phyloP scores from a whole-genome alignment of 345 rosid species.

The Arabidopsis suecica region DNA sequence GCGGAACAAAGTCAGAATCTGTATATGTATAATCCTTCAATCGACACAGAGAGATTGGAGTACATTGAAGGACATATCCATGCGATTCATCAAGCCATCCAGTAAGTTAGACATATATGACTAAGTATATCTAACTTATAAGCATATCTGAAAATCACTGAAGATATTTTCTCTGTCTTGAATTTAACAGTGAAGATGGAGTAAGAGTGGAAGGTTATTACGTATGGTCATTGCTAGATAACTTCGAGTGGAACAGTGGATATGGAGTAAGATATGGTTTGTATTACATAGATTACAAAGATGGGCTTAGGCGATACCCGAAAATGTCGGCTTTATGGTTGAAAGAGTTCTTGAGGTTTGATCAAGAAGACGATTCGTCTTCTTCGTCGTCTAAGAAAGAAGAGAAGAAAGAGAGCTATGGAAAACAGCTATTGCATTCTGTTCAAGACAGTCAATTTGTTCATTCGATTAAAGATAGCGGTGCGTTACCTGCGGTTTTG shows the following conservation, averaged over 20 bases:
- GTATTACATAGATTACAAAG: constrained; percentile 57
- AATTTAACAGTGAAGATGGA: constrained; percentile 51
- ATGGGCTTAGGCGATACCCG: constrained; percentile 58
- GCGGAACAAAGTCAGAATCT: constrained; percentile 38
- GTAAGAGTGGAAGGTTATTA: constrained; percentile 62
- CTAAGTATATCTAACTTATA: too few relatives aligned
- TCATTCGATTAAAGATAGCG: constrained; percentile 34
- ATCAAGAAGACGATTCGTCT: constrained; percentile 34
- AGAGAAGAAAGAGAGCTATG: constrained; percentile 44
- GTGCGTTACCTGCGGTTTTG: constrained; percentile 38
- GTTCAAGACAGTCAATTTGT: constrained; percentile 38
- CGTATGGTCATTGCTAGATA: constrained; percentile 65
- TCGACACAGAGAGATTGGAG: constrained; percentile 43
- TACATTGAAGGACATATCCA: constrained; percentile 46
- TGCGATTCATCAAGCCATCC: constrained; percentile 46
- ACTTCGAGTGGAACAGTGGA: constrained; percentile 68
- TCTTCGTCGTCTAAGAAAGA: constrained; percentile 29
- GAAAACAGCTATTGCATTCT: constrained; percentile 29
- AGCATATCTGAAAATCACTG: background rate
- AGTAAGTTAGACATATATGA: constrained; percentile 26
- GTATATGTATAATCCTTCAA: constrained; percentile 43
- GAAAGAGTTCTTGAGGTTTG: constrained; percentile 50
- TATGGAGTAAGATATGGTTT: constrained; percentile 61
- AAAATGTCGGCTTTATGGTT: constrained; percentile 71
- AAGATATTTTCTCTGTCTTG: background rate